Evolutionary conservation across 140 eudicot species (phyloP).

Genomic region (Cichorium intybus): DNA sequence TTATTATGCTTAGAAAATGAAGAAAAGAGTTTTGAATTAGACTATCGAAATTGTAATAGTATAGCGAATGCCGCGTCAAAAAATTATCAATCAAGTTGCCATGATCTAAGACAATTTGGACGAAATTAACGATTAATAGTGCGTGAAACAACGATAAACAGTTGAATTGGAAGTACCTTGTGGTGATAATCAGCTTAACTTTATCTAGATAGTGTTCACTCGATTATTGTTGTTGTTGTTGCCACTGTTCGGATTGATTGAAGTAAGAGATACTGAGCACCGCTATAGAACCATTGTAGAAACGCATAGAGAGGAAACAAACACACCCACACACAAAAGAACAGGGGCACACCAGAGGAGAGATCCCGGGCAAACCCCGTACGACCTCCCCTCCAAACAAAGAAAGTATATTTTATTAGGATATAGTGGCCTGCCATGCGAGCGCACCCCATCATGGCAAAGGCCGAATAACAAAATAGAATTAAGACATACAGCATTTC

Average conservation of each 20-base stretch:
- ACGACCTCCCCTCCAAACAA: constrained; percentile 27
- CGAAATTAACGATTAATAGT: neutral
- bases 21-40: too few relatives aligned
- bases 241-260: neutral
- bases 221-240: neutral
- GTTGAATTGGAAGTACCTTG: constrained; percentile 3
- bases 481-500: constrained; percentile 8
- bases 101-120: neutral
- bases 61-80: too few relatives aligned
- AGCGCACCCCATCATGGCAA: constrained; percentile 46
- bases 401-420: constrained; percentile 20
- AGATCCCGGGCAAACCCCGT: constrained; percentile 45
- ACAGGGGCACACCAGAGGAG: constrained; percentile 22
- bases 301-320: neutral
- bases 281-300: neutral
- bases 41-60: too few relatives aligned
- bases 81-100: too few relatives aligned
- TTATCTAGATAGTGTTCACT: neutral
- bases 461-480: constrained; percentile 20
- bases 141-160: neutral
- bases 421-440: constrained; percentile 35
- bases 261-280: neutral
- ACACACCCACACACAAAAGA: neutral
- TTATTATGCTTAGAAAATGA: too few relatives aligned
- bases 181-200: neutral